Evolutionary conservation across 768 basidiomycete species (phyloP).

Genomic region (Phylloporus sp.): DNA sequence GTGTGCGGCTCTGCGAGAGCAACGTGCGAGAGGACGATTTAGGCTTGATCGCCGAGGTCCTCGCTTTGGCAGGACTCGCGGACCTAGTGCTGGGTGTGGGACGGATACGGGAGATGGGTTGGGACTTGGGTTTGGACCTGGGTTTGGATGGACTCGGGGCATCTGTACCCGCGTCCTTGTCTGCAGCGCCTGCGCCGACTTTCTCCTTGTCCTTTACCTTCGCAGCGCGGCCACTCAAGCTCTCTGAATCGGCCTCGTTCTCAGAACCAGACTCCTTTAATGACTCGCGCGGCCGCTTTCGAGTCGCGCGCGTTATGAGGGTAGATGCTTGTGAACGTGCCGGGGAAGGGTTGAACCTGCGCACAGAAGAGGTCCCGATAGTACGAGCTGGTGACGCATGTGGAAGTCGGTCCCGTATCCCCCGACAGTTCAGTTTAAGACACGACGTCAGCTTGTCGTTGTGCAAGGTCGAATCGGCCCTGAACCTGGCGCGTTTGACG

Average conservation of each 20-base stretch:
- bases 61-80: slow-evolving; percentile 1
- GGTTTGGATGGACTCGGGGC: slow-evolving; percentile 10
- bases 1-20: slow-evolving; percentile 19
- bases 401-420: slow-evolving; percentile 28
- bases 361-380: slow-evolving; percentile 11
- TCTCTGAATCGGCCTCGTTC: slow-evolving; percentile 13
- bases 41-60: slow-evolving; percentile 1
- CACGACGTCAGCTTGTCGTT: slow-evolving; percentile 71
- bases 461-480: slow-evolving; percentile 61
- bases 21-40: slow-evolving; percentile 18
- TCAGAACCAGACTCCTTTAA: slow-evolving; percentile 20
- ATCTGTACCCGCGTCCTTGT: slow-evolving; percentile 5
- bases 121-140: slow-evolving; percentile 11
- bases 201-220: slow-evolving; percentile 10
- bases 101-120: slow-evolving; percentile 7
- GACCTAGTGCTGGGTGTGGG: slow-evolving; percentile 4
- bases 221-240: not conserved
- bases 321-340: slow-evolving; percentile 17
- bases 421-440: slow-evolving; percentile 50
- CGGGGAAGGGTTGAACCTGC: slow-evolving; percentile 24
- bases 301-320: slow-evolving; percentile 8
- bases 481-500: slow-evolving; percentile 70
- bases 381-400: slow-evolving; percentile 5
- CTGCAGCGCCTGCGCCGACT: not conserved
- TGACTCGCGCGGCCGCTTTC: slow-evolving; percentile 25